Conservation (phyloP, 768 basidiomycete species). For the Leccinum barrowsii region DNA sequence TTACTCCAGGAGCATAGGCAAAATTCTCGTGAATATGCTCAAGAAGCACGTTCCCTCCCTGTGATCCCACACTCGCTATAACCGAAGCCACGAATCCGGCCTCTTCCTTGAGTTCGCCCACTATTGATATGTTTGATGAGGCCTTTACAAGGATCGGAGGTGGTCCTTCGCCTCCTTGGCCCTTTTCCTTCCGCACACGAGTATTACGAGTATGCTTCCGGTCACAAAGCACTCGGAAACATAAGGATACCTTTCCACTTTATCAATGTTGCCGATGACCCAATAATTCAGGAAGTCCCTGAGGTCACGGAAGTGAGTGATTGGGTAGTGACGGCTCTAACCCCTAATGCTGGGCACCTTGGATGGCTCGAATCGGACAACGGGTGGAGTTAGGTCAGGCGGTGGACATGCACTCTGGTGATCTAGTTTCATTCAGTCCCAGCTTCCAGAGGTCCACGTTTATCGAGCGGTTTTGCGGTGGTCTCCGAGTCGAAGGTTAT, state of each 20-base stretch:
- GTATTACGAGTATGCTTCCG: conserved; percentile 54
- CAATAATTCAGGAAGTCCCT: conserved; percentile 66
- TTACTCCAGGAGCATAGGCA: conserved; percentile 75
- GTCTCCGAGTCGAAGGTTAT: no score
- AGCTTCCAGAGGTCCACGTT: no score
- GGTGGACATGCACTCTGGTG: conserved; percentile 72
- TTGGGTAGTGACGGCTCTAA: conserved; percentile 58
- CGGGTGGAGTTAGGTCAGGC: conserved; percentile 29
- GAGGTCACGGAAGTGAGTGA: conserved; percentile 50
- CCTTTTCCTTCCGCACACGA: conserved; percentile 41
- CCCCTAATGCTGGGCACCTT: conserved; percentile 68
- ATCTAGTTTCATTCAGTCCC: conserved; percentile 21
- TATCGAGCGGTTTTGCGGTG: no score
- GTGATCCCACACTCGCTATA: conserved; percentile 49
- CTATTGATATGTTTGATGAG: conserved; percentile 57
- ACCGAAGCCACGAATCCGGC: conserved; percentile 46
- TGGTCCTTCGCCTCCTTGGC: conserved; percentile 57
- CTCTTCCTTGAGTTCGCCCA: conserved; percentile 48
- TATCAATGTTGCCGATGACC: conserved; percentile 75
- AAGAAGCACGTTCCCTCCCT: conserved; percentile 44
- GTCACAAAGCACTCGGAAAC: conserved; percentile 53
- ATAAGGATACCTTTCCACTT: conserved; percentile 73
- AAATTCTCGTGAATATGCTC: conserved; percentile 61
- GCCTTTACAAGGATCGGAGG: conserved; percentile 65
- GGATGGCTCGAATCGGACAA: conserved; percentile 72